Base-by-base conservation (phyloP, 768 basidiomycete genomes). In the Dendrothele bispora region DNA sequence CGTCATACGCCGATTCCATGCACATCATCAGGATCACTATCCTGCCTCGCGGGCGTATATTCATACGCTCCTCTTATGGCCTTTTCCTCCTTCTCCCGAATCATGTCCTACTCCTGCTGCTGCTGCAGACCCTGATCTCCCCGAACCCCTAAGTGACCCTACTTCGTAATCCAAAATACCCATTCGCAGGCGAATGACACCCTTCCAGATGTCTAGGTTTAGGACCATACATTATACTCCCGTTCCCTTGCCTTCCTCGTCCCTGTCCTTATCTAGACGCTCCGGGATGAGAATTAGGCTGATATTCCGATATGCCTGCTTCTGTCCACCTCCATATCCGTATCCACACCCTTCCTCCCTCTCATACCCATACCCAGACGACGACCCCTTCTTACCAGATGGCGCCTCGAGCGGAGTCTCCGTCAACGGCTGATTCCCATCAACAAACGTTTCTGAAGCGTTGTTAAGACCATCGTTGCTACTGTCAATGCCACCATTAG, bases 341-440 rank as follows among this genome's bases (percentile, higher is more conserved):
- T 46, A 29, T 11, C 46, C 37, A 17, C 30, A 39, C n/a, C 29
- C 24, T n/a, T 17, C n/a, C n/a, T n/a, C n/a, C n/a, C n/a, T n/a
- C n/a, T n/a, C n/a, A n/a, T n/a, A n/a, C n/a, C n/a, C n/a, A n/a
- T n/a, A n/a, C n/a, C n/a, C n/a, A n/a, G n/a, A n/a, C n/a, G n/a
- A n/a, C n/a, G n/a, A n/a, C n/a, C n/a, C 14, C 8, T 38, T 47
- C 35, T 50, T 28, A 2, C 15, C 21, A 15, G 41, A 43, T 8
- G 38, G 20, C 21, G 48, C 48, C 35, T 42, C 38, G 25, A 78
- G 63, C 17, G 65, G 69, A 15, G 70, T 56, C 37, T 70, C 63
- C 6, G 67, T 52, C 5, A 72, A 67, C 7, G 74, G 75, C 2
- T 49, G 43, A 43, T 55, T 56, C 14, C 67, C 66, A 46, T 74